Evolutionary conservation across 2,329 filamentous ascomycete genomes (phyloP), one percentile per base, ranked within the genome.

Genomic region (Talaromyces atroroseus): DNA sequence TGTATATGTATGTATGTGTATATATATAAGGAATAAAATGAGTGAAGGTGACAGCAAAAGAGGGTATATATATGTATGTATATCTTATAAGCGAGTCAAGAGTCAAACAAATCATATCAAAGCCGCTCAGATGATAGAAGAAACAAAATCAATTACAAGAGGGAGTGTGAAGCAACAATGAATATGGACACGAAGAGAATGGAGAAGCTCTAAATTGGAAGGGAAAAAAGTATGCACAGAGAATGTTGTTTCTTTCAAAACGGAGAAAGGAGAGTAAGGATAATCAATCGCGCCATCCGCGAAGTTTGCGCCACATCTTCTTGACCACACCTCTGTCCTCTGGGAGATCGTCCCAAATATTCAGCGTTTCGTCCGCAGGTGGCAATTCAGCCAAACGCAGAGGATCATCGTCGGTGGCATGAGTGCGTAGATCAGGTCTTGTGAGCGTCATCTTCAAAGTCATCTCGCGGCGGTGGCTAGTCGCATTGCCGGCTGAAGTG

Each of bases 381-480:
- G 77, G 74, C 20, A 86, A 71, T 45, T 79, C 76, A 40, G 80
- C 79, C 18, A 84, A 68, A n/a, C 79, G 77, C 34, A 84, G 69
- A 2, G 82, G 80, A 59, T 84, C 77, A 61, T 79, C 71, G 61
- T 75, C 75, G 65, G 20, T 20, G 2, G 64, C 60, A 14, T 65
- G 60, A 16, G 66, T 68, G 34, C 91, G 85, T 49, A 97, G 80
- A 68, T 97, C 92, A 0, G 91, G 89, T 48, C 92, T 81, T 3
- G 94, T 97, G 54, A 97, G 80, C 0, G 92, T 97, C 91, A 97
- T 95, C 49, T 92, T 89, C 49, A 97, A 75, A 2, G 94, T 97
- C 92, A 96, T 96, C 71, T 97, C 92, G 34, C 92, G 82, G 55
- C 83, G 87, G 34, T 66, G 47, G 61, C 64, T 52, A 61, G 80